Base-by-base conservation (phyloP, 495 filamentous ascomycete species). In the Penicillium tannophilum region DNA sequence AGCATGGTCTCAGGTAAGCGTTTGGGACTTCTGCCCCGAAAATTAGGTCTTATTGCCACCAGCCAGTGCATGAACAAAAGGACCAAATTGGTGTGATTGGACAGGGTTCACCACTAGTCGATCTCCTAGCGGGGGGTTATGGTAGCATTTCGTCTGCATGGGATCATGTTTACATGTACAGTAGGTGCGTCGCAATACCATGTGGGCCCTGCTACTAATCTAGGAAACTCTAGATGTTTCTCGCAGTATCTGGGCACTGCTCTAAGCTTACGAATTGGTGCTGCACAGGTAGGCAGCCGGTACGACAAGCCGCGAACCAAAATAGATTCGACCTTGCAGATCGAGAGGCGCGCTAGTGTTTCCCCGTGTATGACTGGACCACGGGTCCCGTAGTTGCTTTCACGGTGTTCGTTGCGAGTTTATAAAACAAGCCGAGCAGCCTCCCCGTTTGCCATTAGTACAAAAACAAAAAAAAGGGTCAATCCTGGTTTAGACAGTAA, bases 251-350 rank as follows among this genome's bases (percentile, higher is more conserved):
- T 41, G 14, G 39, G 39, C 39, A 39, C 12, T 39, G 39, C 39
- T 16, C 16, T 17, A 41, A 62, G 61, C 59, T 69, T 58, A 69
- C 63, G 56, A 36, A 61, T 53, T 50, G 26, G 20, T 20, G 51
- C 55, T 53, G 59, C 59, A 65, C 42, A 43, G 61, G 46, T 41
- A 59, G 58, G 24, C 56, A 60, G 20, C 56, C 50, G 58, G 66
- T 68, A 63, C 56, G 60, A 66, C 20, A 61, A 54, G 24, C 66
- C 56, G 60, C 45, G 45, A 49, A 65, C 63, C 26, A 66, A 66
- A 69, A 69, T 69, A 69, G 67, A 62, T 67, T 28, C 44, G 60
- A 60, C 63, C 66, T 65, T 68, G 63, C 66, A 68, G 63, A 63
- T 65, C 60, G 31, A 56, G 58, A 42, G 53, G 24, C 43, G 41